Conservation (phyloP, 2,329 filamentous ascomycete genomes). For the Epichloe gansuensis region DNA sequence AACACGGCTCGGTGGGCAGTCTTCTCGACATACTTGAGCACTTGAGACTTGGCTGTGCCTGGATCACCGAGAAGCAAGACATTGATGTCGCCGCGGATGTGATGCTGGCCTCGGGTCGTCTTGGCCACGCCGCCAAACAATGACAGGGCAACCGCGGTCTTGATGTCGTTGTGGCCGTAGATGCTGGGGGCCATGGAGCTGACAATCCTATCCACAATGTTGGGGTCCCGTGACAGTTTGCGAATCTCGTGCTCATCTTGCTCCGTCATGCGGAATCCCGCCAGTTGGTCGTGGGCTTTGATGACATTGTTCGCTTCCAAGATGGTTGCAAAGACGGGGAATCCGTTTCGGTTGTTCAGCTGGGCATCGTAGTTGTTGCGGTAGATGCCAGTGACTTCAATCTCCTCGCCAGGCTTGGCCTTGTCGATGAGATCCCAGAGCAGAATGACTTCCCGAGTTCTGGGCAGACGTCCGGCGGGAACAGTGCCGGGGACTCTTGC, state of each 20-base stretch:
- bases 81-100: slow-evolving; percentile 95
- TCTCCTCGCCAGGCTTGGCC: slow-evolving; percentile 94
- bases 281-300: slow-evolving; percentile 94
- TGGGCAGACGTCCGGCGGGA: slow-evolving; percentile 84
- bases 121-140: slow-evolving; percentile 94
- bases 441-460: slow-evolving; percentile 86
- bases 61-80: slow-evolving; percentile 92
- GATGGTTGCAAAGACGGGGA: slow-evolving; percentile 95
- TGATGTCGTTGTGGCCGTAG: slow-evolving; percentile 93
- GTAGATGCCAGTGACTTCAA: slow-evolving; percentile 94
- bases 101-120: slow-evolving; percentile 74
- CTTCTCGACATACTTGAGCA: slow-evolving; percentile 96
- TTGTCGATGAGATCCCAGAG: slow-evolving; percentile 95
- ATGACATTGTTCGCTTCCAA: slow-evolving; percentile 95
- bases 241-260: slow-evolving; percentile 90
- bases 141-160: slow-evolving; percentile 88
- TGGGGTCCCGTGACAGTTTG: slow-evolving; percentile 73
- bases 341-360: slow-evolving; percentile 96
- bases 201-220: slow-evolving; percentile 86
- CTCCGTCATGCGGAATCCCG: slow-evolving; percentile 89
- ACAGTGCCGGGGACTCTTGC: slow-evolving; percentile 94
- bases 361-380: slow-evolving; percentile 97
- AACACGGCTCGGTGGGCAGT: slow-evolving; percentile 95
- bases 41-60: slow-evolving; percentile 94
- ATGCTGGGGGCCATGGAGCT: slow-evolving; percentile 93